Conservation (phyloP, 1,284 basidiomycete genomes). For the Papiliotrema laurentii region DNA sequence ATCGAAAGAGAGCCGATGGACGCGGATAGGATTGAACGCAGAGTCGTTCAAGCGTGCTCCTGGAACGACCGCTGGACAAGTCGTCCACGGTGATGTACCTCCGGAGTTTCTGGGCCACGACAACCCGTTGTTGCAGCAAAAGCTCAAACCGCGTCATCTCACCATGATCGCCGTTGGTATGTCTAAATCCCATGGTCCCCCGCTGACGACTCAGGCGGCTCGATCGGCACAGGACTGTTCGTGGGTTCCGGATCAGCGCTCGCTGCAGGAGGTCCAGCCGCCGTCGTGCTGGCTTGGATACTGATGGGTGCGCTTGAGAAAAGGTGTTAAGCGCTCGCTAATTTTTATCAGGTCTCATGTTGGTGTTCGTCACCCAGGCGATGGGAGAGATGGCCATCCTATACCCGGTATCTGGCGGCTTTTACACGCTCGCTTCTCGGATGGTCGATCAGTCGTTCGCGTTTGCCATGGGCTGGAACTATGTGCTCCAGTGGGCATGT, state of each 20-base stretch:
- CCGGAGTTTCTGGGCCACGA: slow-evolving; percentile 28
- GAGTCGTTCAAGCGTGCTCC: slow-evolving; percentile 51
- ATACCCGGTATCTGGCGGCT: slow-evolving; percentile 51
- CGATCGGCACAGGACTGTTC: slow-evolving; percentile 52
- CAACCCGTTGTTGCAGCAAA: slow-evolving; percentile 46
- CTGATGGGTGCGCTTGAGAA: slow-evolving; percentile 25
- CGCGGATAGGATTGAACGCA: slow-evolving; percentile 44
- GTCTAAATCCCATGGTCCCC: neutral
- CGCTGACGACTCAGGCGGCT: slow-evolving; percentile 28
- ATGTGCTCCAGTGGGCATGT: slow-evolving; percentile 10
- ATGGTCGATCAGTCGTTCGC: slow-evolving; percentile 40
- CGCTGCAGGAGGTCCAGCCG: slow-evolving; percentile 50
- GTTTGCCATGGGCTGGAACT: slow-evolving; percentile 49
- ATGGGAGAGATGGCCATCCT: slow-evolving; percentile 51
- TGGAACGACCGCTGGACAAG: slow-evolving; percentile 37
- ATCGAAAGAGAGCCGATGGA: slow-evolving; percentile 40
- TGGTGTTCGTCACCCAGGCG: slow-evolving; percentile 47
- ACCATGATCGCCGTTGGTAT: slow-evolving; percentile 49
- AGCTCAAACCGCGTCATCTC: slow-evolving; percentile 46
- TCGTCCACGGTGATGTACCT: slow-evolving; percentile 31
- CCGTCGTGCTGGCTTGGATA: slow-evolving; percentile 47
- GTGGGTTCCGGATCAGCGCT: slow-evolving; percentile 52
- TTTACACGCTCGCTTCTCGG: slow-evolving; percentile 44
- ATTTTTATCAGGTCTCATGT: slow-evolving; percentile 30
- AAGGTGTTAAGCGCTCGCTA: neutral